Conservation (phyloP, 2,329 filamentous ascomycete genomes). For the Venturia effusa region DNA sequence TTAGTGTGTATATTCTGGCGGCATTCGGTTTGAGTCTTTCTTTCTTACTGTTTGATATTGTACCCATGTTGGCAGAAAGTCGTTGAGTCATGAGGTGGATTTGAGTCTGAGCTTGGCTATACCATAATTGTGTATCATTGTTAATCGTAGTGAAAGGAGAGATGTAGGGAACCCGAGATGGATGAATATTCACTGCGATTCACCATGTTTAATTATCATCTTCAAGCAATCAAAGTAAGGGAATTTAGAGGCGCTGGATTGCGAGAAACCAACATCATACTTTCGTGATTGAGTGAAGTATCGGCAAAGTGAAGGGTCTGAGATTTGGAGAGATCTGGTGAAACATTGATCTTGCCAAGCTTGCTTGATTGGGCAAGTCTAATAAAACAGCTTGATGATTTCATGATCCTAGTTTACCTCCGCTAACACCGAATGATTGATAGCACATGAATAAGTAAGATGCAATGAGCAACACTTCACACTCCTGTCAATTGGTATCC, state of each 20-base stretch:
- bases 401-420: background rate
- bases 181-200: no score
- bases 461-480: background rate
- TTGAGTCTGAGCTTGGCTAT: background rate
- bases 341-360: background rate
- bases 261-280: no score
- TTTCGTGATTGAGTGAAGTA: no score
- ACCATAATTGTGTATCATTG: background rate
- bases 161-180: background rate
- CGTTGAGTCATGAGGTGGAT: background rate
- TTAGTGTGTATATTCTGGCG: background rate
- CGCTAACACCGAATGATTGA: background rate
- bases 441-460: background rate
- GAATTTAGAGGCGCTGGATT: no score
- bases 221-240: no score
- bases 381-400: background rate
- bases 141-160: background rate
- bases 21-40: background rate
- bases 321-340: background rate
- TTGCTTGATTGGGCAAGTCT: background rate
- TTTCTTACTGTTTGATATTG: background rate
- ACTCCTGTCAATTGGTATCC: background rate
- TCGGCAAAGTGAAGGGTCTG: no score
- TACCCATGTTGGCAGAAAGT: background rate
- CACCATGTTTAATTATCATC: no score